phyloP scores from a whole-genome alignment of 23 red algal genomes.

The Gracilaria caudata region DNA sequence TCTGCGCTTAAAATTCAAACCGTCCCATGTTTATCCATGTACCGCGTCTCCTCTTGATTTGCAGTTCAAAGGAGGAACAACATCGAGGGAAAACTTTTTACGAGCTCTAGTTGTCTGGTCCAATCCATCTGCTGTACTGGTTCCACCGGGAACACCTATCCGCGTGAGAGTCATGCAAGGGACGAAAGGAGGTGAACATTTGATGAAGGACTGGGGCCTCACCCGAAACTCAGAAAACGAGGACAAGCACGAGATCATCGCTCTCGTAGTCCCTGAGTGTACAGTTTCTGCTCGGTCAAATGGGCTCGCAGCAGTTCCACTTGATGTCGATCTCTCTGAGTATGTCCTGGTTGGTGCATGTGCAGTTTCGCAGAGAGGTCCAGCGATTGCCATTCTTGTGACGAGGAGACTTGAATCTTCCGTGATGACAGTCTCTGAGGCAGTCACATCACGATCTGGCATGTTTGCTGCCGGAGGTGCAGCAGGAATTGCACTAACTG shows the following conservation, averaged over 20 bases:
- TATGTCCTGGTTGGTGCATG: constrained; percentile 73
- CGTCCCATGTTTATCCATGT: constrained; percentile 15
- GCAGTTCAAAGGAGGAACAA: constrained; percentile 63
- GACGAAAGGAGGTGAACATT: constrained; percentile 40
- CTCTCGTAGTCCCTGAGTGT: constrained; percentile 56
- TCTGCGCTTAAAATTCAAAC: constrained; percentile 70
- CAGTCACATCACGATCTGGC: constrained; percentile 35
- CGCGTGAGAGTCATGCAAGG: constrained; percentile 62
- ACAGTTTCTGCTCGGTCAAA: constrained; percentile 25
- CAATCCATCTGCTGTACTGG: neutral
- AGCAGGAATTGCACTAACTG: constrained; percentile 58
- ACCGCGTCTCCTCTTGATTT: constrained; percentile 75
- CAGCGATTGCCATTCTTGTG: constrained; percentile 79
- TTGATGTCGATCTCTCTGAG: constrained; percentile 78
- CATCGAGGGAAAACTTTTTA: constrained; percentile 73
- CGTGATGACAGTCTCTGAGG: constrained; percentile 66
- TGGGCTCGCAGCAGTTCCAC: constrained; percentile 80
- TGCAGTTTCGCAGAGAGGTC: constrained; percentile 60
- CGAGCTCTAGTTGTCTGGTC: constrained; percentile 66
- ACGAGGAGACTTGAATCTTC: constrained; percentile 36
- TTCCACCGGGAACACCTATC: constrained; percentile 6
- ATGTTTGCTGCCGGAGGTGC: constrained; percentile 54
- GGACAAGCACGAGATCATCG: constrained; percentile 47
- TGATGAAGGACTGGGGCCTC: constrained; percentile 72
- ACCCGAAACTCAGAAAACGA: neutral